A percentile compares a stretch with the other conserved stretches of the same genome.
phyloP scores from a whole-genome alignment of 345 rosid species.

The Mangifera indica region DNA sequence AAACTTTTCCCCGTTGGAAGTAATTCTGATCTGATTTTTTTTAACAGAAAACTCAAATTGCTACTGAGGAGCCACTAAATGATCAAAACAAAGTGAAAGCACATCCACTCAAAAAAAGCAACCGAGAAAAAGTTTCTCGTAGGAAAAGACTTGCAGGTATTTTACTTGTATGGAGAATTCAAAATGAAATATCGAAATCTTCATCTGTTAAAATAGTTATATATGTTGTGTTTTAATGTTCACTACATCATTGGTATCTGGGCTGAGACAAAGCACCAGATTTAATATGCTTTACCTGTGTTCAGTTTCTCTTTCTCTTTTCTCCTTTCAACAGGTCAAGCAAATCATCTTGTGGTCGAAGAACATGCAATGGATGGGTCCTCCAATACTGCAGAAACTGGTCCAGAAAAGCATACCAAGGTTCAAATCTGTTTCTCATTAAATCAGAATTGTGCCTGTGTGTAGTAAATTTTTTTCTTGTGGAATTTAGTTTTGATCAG shows the following conservation, averaged over 20 bases:
- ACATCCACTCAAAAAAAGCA: conserved; percentile 31
- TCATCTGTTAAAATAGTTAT: conserved; percentile 12
- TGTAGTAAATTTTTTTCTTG: not conserved
- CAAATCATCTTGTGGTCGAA: conserved; percentile 29
- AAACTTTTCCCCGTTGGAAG: not conserved
- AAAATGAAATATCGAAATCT: conserved; percentile 1
- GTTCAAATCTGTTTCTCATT: conserved; percentile 20
- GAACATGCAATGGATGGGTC: conserved; percentile 33
- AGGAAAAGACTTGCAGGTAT: conserved; percentile 93
- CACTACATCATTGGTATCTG: conserved; percentile 57
- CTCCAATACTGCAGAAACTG: conserved; percentile 30
- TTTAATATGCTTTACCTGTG: conserved; percentile 31
- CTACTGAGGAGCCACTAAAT: conserved; percentile 29
- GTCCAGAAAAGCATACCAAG: conserved; percentile 31
- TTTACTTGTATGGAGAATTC: conserved; percentile 21
- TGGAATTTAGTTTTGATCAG: conserved; percentile 5
- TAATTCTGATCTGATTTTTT: conserved; percentile 3
- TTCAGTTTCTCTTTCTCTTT: conserved; percentile 16
- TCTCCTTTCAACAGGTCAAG: conserved; percentile 38
- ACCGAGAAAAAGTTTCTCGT: conserved; percentile 32
- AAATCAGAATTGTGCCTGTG: not conserved
- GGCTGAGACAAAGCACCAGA: conserved; percentile 83
- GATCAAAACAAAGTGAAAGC: conserved; percentile 29
- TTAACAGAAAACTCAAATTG: conserved; percentile 36
- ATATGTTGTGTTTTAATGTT: conserved; percentile 34